These are phyloP conservation scores for Leptographium wingfieldii DNA, from an alignment of 2,329 filamentous ascomycete species.

Conservation along the genomic window DNA sequence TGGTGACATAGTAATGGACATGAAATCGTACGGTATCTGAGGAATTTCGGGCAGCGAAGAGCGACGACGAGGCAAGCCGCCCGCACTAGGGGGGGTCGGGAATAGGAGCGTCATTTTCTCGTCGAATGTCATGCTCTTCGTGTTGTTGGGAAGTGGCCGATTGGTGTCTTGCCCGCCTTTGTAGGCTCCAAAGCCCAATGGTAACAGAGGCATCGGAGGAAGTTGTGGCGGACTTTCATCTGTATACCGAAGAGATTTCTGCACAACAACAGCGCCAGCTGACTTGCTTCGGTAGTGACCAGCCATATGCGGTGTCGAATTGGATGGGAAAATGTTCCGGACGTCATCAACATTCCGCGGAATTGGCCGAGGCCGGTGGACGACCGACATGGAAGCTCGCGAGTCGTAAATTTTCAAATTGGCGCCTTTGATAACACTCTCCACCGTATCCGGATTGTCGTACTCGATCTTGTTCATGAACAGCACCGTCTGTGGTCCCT, in stretches of 20 bases:
- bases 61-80: slow-evolving; percentile 14
- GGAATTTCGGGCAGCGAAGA: slow-evolving; percentile 33
- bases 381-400: slow-evolving; percentile 24
- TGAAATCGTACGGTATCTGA: slow-evolving; percentile 21
- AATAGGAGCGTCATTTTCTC: slow-evolving; percentile 44
- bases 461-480: slow-evolving; percentile 44
- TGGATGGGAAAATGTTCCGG: slow-evolving; percentile 33
- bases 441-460: slow-evolving; percentile 35
- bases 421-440: slow-evolving; percentile 34
- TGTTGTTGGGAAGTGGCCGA: slow-evolving; percentile 36
- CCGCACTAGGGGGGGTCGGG: slow-evolving; percentile 21
- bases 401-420: slow-evolving; percentile 15
- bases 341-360: slow-evolving; percentile 34
- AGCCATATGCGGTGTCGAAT: slow-evolving; percentile 23
- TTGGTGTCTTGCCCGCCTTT: slow-evolving; percentile 10
- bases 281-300: slow-evolving; percentile 38
- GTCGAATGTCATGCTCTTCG: slow-evolving; percentile 45
- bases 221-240: slow-evolving; percentile 35
- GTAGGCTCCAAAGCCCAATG: slow-evolving; percentile 26
- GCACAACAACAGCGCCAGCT: slow-evolving; percentile 28
- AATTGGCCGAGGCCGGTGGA: slow-evolving; percentile 44
- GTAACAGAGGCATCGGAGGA: slow-evolving; percentile 41
- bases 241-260: slow-evolving; percentile 31
- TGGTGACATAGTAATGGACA: slow-evolving; percentile 13
- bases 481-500: slow-evolving; percentile 36